These are phyloP conservation scores for Vachellia collinsii DNA, from an alignment of 306 rosid genomes.

Conservation along the genomic window DNA sequence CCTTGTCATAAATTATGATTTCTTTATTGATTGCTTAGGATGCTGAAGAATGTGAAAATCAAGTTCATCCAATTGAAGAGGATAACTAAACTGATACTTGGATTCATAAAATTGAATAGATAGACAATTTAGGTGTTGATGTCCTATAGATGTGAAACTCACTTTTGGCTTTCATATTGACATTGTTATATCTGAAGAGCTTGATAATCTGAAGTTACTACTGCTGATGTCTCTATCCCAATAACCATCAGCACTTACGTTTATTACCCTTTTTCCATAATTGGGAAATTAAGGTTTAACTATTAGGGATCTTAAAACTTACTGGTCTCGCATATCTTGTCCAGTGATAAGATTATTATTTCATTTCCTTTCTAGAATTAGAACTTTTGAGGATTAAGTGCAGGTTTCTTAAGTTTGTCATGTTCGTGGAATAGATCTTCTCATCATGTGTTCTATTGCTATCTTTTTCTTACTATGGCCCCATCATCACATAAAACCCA, in stretches of 20 bases:
- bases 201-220: background rate
- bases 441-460: background rate
- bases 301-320: background rate
- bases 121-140: background rate
- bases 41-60: background rate
- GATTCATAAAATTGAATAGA: background rate
- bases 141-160: background rate
- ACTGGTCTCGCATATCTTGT: background rate
- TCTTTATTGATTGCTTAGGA: background rate
- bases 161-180: background rate
- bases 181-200: background rate
- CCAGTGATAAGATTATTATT: background rate
- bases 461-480: background rate
- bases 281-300: background rate
- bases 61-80: background rate
- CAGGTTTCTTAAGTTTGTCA: background rate
- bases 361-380: background rate
- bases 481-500: slow-evolving; percentile 8
- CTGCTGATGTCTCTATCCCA: background rate
- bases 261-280: background rate
- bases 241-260: background rate
- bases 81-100: background rate
- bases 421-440: background rate
- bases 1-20: background rate
- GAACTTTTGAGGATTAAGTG: background rate